Base-by-base conservation (phyloP, 2,329 filamentous ascomycete species). In the Neofusicoccum sp. region DNA sequence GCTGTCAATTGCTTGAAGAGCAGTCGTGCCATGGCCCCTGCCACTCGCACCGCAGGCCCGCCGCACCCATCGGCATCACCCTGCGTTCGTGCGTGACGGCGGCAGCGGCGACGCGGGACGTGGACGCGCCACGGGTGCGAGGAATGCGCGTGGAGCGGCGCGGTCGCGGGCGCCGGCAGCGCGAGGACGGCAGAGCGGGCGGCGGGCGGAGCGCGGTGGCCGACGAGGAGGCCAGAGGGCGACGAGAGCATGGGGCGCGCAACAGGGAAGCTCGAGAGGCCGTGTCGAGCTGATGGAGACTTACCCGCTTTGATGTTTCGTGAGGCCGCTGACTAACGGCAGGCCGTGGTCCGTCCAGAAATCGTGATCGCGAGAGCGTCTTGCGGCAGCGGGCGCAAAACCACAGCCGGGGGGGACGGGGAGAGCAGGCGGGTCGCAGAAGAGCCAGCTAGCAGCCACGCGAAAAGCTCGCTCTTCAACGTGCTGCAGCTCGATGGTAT, bases 1-100 rank as follows among this genome's bases (percentile, higher is more conserved):
- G 68, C 71, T 73, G 73, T 73, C 71, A 61, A 74, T 66, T 67
- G 64, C 70, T 71, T 64, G 63, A 70, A 68, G 63, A 47, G 60
- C 64, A 62, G 65, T 69, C 63, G 67, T 63, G 60, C 60, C 28
- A 43, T 43, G 34, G 30, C 16, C 33, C 16, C 58, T 47, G 40
- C 48, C 41, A 28, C 38, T 61, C 49, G 28, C 49, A 48, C 49
- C 1, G 49, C 49, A 61, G 47, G 38, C 48, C 31, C 48, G 48
- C 47, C 40, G 40, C 31, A n/a, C 30, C 48, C 47, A 8, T 34
- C 40, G 33, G 38, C 45, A 44, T 30, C 48, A 53, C 28, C 20
- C 36, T 30, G 51, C 51, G 26, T 24, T 41, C 26, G 36, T 41
- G 51, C 51, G 51, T 26, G 58, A 43, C 36, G 45, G 36, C 34